Evolutionary conservation across 306 rosid genomes (phyloP), one percentile per base, ranked within the genome.

Genomic region (Medicago lupulina): DNA sequence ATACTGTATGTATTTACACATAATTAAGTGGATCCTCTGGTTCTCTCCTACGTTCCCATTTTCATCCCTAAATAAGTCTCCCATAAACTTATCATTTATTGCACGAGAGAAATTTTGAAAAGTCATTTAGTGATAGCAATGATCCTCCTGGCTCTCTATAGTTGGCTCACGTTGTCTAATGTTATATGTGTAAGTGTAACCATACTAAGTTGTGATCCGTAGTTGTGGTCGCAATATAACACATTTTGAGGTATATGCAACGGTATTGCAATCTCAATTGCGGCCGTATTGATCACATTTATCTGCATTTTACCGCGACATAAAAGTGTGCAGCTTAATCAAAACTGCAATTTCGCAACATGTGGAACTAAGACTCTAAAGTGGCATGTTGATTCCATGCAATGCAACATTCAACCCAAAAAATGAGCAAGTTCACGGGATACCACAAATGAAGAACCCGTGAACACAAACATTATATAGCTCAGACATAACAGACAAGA

Each of bases 361-460:
- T 51, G 23, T 54, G 14, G 18, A 34, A 66, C 38, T 6, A 19
- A 16, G 36, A 1, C 12, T 67, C 55, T n/a, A 67, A 17, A 67
- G 18, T 67, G 54, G 8, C 18, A 67, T 43, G 71, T 41, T 61
- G 6, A 31, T 14, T 19, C 36, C 12, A 67, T 67, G 19, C 72
- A 67, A 67, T 64, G 49, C 50, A 64, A 39, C 38, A 43, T 6
- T 44, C 12, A 67, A 19, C 31, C 11, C 1, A 41, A 41, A 67
- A 21, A 39, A 38, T 10, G 79, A 62, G 71, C 3, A 51, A 72
- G 80, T 74, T 83, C 86, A 83, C 86, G 83, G 77, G 83, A 68
- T 17, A 77, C 40, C 2, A 73, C 18, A 38, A n/a, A 41, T 31
- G 50, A 61, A 39, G 77, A 74, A 78, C 86, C 86, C 86, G 86